Evolutionary conservation across 2,329 filamentous ascomycete genomes (phyloP).

Genomic region (Aspergillus brunneoviolaceus): DNA sequence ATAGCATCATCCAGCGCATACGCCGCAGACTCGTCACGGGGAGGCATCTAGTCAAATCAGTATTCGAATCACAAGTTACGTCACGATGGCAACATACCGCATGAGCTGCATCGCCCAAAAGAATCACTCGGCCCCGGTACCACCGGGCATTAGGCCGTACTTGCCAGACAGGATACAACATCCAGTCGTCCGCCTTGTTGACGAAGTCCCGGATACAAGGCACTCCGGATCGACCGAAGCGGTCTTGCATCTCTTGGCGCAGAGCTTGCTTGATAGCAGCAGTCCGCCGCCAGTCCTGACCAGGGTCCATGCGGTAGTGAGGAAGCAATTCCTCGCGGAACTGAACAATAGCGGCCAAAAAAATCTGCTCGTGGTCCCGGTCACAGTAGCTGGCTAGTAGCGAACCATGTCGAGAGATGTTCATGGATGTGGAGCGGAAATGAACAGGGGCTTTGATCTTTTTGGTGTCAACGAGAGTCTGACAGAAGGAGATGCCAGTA

Average conservation of each 20-base stretch:
- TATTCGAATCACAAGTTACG: background rate
- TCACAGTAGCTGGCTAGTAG: slow-evolving; percentile 39
- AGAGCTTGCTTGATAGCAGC: slow-evolving; percentile 36
- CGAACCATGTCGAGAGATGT: slow-evolving; percentile 36
- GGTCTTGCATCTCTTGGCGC: slow-evolving; percentile 34
- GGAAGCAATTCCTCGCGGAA: slow-evolving; percentile 29
- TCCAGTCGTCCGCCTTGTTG: slow-evolving; percentile 37
- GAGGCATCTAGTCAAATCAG: slow-evolving; percentile 43
- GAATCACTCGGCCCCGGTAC: slow-evolving; percentile 41
- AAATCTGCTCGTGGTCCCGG: slow-evolving; percentile 33
- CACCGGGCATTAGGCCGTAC: slow-evolving; percentile 41
- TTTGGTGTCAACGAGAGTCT: slow-evolving; percentile 32
- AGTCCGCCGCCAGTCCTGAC: slow-evolving; percentile 37
- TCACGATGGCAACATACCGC: slow-evolving; percentile 35
- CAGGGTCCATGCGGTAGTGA: slow-evolving; percentile 22
- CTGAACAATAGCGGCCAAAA: slow-evolving; percentile 38
- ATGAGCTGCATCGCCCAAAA: slow-evolving; percentile 50
- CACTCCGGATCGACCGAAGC: slow-evolving; percentile 37
- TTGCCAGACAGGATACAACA: slow-evolving; percentile 48
- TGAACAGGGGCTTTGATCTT: slow-evolving; percentile 26
- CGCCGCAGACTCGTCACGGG: slow-evolving; percentile 47
- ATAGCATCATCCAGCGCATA: slow-evolving; percentile 49
- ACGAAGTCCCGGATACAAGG: slow-evolving; percentile 41
- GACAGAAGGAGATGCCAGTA: slow-evolving; percentile 41
- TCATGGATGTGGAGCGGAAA: slow-evolving; percentile 42